Evolutionary conservation across 345 rosid species (phyloP), one percentile per base, ranked within the genome.

Genomic region (Eucalyptus cloeziana): DNA sequence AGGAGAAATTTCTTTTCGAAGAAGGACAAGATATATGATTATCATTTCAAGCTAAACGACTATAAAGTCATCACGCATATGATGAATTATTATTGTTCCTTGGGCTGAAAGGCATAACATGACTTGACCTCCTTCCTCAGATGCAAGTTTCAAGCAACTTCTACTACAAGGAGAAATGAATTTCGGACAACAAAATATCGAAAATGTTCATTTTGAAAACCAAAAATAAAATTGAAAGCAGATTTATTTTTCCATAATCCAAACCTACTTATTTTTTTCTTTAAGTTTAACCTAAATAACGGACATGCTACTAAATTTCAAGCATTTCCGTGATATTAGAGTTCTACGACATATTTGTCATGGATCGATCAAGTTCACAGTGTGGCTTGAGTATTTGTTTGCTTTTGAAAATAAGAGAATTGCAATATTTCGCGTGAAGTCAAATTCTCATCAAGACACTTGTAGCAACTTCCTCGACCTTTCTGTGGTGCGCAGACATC

Each of bases 321-420:
- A 64, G 21, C 37, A 14, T n/a, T 64, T 64, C 3, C 3, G 1
- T 64, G 37, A n/a, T 64, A 64, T n/a, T n/a, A n/a, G n/a, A 21
- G 21, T n/a, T 64, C 3, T 64, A 64, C n/a, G 40, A 64, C 21
- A 0, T n/a, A 64, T 64, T 64, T 64, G 76, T 64, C 11, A 4
- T 7, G 4, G 16, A n/a, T 64, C 5, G 21, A n/a, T n/a, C 10
- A 14, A 64, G 31, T n/a, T 64, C 1, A 3, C 0, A 10, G 40
- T 1, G 10, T 14, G 33, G 11, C 21, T 64, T 15, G 76, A 8
- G 17, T n/a, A 64, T 64, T 64, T n/a, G 76, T 64, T 56, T 56
- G 62, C 62, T 56, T 56, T 56, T 8, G 30, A 56, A 56, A 24
- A 24, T 56, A 56, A 56, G 13, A 56, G 13, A 56, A 56, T 9